Conservation (phyloP, 768 basidiomycete genomes). For the Russula olivacea region DNA sequence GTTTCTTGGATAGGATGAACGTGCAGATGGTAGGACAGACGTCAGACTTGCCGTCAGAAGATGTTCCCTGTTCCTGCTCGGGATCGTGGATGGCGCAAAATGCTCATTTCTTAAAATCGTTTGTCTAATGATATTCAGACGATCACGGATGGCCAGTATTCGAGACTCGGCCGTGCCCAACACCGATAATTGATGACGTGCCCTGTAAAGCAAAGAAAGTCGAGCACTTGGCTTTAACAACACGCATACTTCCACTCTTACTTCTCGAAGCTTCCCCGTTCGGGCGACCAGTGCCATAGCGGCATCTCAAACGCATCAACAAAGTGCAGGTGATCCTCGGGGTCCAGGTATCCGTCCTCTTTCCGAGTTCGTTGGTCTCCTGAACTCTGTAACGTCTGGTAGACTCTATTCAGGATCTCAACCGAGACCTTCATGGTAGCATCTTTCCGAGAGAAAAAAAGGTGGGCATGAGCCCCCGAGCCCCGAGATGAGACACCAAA, state of each 20-base stretch:
- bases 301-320: constrained; percentile 97
- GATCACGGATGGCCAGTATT: constrained; percentile 71
- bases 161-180: constrained; percentile 82
- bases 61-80: constrained; percentile 79
- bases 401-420: constrained; percentile 61
- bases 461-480: not conserved
- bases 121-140: constrained; percentile 88
- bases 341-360: constrained; percentile 65
- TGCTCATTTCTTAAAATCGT: constrained; percentile 93
- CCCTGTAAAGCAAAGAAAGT: constrained; percentile 36
- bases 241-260: constrained; percentile 32
- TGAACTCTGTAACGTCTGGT: constrained; percentile 66
- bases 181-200: constrained; percentile 51
- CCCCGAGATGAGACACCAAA: not conserved
- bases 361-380: constrained; percentile 41
- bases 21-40: not conserved
- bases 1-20: constrained; percentile 2
- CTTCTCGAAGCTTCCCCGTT: constrained; percentile 86
- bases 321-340: constrained; percentile 74
- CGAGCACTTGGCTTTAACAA: not conserved
- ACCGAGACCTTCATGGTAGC: constrained; percentile 78
- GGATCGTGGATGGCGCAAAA: constrained; percentile 92
- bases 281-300: constrained; percentile 81
- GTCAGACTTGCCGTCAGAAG: constrained; percentile 69
- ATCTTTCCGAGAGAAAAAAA: constrained; percentile 38